Base-by-base conservation (phyloP, 805 yeast species). In the Blastobotrys robertii region DNA sequence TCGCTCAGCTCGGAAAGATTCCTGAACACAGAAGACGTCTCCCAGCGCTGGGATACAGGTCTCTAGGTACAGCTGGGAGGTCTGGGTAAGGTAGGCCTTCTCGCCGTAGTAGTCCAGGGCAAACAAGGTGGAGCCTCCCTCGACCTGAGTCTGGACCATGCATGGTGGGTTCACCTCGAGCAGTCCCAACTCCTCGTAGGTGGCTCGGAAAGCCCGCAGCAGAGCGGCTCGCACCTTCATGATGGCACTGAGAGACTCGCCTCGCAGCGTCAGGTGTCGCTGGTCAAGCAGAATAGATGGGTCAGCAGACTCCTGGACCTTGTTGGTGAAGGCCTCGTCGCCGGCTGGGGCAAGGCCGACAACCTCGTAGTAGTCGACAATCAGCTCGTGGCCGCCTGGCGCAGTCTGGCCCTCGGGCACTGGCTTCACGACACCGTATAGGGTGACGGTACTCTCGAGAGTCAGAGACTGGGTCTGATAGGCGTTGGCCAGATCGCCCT, bases 61-160 rank as follows among this genome's bases (percentile, higher is more conserved):
- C 71, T 92, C 99, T 64, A 92, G 73, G 67, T 92, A 92, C 57
- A 92, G 76, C 71, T 92, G 99, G 12, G 97, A 90, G 7, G 95
- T 84, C 69, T 92, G 99, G 13, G 99, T 94, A 59, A 92, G 73
- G 67, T 70, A 92, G 8, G 98, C 97, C 63, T 88, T 92, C 70
- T 92, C 94, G 43, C 96, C 97, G 63, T 92, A 92, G 72, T 94
- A 92, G 64, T 84, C 83, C 70, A 92, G 71, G 58, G 81, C 79
- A 73, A 92, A 92, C 60, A 92, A 72, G 12, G 98, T 92, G 33
- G 97, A 84, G 43, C 99, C 99, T 63, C 99, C 98, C 70, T 92
- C 99, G 47, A 92, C 99, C 72, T 92, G 97, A 33, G 96, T 88
- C 70, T 92, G 98, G 44, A 92, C 99, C 97, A 92, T 92, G 68